Evolutionary conservation across 192 early-diverging fungal species (phyloP).

Genomic region (Phycomyces blakesleeanus): DNA sequence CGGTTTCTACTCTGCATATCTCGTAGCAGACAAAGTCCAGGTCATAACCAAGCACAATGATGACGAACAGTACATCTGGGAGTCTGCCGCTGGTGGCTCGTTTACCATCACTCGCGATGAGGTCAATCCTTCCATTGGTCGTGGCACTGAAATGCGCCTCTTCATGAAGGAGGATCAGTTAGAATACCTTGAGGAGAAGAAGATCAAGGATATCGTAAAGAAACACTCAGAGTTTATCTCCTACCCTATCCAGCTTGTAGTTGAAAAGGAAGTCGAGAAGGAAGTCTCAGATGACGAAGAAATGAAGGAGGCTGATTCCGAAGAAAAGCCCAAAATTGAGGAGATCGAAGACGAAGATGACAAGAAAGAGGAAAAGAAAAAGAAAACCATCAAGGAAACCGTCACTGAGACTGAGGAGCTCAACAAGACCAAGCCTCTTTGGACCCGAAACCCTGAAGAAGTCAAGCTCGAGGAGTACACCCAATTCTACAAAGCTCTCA

Average conservation of each 20-base stretch:
- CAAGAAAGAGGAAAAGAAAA: constrained; percentile 61
- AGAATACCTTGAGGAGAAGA: constrained; percentile 97
- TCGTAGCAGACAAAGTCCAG: constrained; percentile 95
- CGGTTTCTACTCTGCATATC: constrained; percentile 99
- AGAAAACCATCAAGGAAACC: constrained; percentile 80
- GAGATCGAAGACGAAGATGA: constrained; percentile 79
- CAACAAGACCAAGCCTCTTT: constrained; percentile 98
- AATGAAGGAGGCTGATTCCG: constrained; percentile 51
- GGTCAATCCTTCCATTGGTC: constrained; percentile 81
- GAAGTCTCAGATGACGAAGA: constrained; percentile 94
- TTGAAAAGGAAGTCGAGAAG: constrained; percentile 95
- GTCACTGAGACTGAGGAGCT: constrained; percentile 86
- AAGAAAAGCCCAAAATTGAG: constrained; percentile 73
- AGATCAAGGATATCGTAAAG: constrained; percentile 99
- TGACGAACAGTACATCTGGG: constrained; percentile 95
- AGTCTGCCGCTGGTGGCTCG: constrained; percentile 81
- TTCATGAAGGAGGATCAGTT: constrained; percentile 95
- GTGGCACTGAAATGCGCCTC: constrained; percentile 92
- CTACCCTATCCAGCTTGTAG: constrained; percentile 95
- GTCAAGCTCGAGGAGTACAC: constrained; percentile 95
- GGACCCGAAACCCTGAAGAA: constrained; percentile 97
- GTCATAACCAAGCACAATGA: constrained; percentile 96
- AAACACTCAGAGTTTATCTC: constrained; percentile 99
- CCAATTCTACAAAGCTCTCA: constrained; percentile 95
- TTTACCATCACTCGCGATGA: constrained; percentile 95